These are phyloP conservation scores for Mortierella sp. DNA, from an alignment of 371 early-diverging fungal species.

Conservation along the genomic window DNA sequence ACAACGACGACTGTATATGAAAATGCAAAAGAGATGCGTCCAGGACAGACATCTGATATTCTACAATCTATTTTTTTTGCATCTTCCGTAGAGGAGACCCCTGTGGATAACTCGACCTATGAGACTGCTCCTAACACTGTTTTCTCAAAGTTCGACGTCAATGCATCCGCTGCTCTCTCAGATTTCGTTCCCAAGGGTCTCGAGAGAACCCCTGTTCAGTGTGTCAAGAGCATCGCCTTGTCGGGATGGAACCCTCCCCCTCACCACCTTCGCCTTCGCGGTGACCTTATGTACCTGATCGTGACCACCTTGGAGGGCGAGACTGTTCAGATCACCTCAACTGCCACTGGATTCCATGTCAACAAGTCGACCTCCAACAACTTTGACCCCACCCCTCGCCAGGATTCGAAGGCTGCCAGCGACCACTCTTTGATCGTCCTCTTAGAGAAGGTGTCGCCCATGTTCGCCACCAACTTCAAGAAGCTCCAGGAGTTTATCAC, in stretches of 20 bases:
- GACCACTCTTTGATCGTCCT: slow-evolving; percentile 82
- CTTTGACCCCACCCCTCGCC: slow-evolving; percentile 80
- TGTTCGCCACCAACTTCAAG: slow-evolving; percentile 78
- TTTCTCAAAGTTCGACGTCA: slow-evolving; percentile 71
- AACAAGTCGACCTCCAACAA: slow-evolving; percentile 79
- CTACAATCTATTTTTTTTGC: not conserved
- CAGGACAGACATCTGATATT: not conserved
- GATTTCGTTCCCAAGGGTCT: slow-evolving; percentile 71
- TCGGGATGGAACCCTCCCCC: slow-evolving; percentile 96
- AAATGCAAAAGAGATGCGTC: not conserved
- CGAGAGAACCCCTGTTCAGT: slow-evolving; percentile 70
- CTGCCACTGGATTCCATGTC: slow-evolving; percentile 89
- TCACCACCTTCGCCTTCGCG: slow-evolving; percentile 79
- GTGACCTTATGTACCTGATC: slow-evolving; percentile 89
- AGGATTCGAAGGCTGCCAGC: slow-evolving; percentile 58
- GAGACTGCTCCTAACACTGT: slow-evolving; percentile 66
- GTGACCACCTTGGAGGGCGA: slow-evolving; percentile 88
- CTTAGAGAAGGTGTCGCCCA: slow-evolving; percentile 76
- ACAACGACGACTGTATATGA: not conserved
- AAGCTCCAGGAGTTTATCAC: slow-evolving; percentile 77
- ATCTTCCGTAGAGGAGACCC: slow-evolving; percentile 36
- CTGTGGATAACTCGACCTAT: slow-evolving; percentile 51
- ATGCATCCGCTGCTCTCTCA: slow-evolving; percentile 65
- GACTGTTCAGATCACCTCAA: slow-evolving; percentile 86
- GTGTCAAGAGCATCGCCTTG: slow-evolving; percentile 80